A percentile compares a stretch with the other conserved stretches of the same genome.
Evolutionary conservation across 768 basidiomycete species (phyloP).

Genomic region (Lentinula aciculospora): DNA sequence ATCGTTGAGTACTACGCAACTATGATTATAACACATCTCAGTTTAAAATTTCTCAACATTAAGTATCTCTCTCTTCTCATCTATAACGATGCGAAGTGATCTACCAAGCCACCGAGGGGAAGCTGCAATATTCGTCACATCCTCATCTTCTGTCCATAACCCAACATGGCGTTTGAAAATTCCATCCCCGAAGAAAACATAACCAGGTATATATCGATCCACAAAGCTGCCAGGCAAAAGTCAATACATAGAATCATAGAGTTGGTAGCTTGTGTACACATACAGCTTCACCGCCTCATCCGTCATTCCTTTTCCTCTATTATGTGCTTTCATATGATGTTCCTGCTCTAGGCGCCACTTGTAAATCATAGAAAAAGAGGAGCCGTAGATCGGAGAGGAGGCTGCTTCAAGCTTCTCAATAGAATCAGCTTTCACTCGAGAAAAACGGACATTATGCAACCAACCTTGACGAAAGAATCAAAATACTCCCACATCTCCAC

Average conservation of each 20-base stretch:
- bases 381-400: slow-evolving; percentile 19
- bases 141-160: background rate
- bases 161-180: slow-evolving; percentile 23
- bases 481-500: slow-evolving; percentile 64
- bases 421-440: background rate
- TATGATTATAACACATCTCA: no score
- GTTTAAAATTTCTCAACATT: slow-evolving; percentile 35
- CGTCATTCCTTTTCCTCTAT: slow-evolving; percentile 86
- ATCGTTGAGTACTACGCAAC: no score
- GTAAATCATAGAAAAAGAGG: slow-evolving; percentile 58
- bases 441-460: slow-evolving; percentile 1
- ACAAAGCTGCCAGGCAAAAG: slow-evolving; percentile 53
- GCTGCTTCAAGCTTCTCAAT: slow-evolving; percentile 23
- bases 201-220: slow-evolving; percentile 91
- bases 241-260: slow-evolving; percentile 6
- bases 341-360: slow-evolving; percentile 90
- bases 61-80: slow-evolving; percentile 45
- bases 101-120: slow-evolving; percentile 37
- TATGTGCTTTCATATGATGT: slow-evolving; percentile 76
- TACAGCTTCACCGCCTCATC: slow-evolving; percentile 68
- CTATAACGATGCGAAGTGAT: slow-evolving; percentile 50
- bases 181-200: slow-evolving; percentile 77
- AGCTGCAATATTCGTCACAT: background rate
- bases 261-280: slow-evolving; percentile 2
- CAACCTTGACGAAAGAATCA: slow-evolving; percentile 73